Conservation (phyloP, 805 yeast species). For the Candida multigemmis region DNA sequence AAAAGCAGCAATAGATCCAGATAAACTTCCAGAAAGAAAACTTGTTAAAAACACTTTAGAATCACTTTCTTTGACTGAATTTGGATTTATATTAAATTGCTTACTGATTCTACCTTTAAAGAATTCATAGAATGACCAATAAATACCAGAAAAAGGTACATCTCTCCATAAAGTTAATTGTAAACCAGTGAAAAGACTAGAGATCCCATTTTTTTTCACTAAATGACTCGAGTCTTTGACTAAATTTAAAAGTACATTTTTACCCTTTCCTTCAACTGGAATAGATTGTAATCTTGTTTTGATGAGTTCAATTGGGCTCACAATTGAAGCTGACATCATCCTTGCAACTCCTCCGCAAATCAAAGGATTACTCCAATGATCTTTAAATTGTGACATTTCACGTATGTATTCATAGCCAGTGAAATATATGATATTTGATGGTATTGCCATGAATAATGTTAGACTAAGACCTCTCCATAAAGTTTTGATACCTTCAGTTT, state of each 20-base stretch:
- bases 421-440: slow-evolving; percentile 88
- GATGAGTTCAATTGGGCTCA: slow-evolving; percentile 81
- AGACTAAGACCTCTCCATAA: slow-evolving; percentile 86
- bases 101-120: slow-evolving; percentile 20
- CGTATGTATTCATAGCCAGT: slow-evolving; percentile 86
- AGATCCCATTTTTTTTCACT: slow-evolving; percentile 46
- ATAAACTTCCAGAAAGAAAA: slow-evolving; percentile 72
- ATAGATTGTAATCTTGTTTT: slow-evolving; percentile 90
- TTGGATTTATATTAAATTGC: slow-evolving; percentile 7
- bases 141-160: slow-evolving; percentile 92
- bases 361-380: slow-evolving; percentile 61
- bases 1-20: slow-evolving; percentile 82
- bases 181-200: slow-evolving; percentile 73
- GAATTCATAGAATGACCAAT: slow-evolving; percentile 81
- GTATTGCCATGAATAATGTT: slow-evolving; percentile 81
- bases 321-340: slow-evolving; percentile 69
- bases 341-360: slow-evolving; percentile 83
- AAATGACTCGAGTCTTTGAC: slow-evolving; percentile 45
- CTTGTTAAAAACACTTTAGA: slow-evolving; percentile 49
- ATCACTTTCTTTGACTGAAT: slow-evolving; percentile 10
- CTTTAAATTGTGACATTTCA: slow-evolving; percentile 46
- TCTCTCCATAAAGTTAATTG: slow-evolving; percentile 92
- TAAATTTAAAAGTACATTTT: slow-evolving; percentile 34
- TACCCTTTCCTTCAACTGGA: slow-evolving; percentile 34
- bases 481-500: slow-evolving; percentile 66